Percentiles rank a stretch among this genome's conserved stretches.
These are phyloP conservation scores for Pyrenophora graminea DNA, from an alignment of 2,329 filamentous ascomycete species.

Conservation along the genomic window DNA sequence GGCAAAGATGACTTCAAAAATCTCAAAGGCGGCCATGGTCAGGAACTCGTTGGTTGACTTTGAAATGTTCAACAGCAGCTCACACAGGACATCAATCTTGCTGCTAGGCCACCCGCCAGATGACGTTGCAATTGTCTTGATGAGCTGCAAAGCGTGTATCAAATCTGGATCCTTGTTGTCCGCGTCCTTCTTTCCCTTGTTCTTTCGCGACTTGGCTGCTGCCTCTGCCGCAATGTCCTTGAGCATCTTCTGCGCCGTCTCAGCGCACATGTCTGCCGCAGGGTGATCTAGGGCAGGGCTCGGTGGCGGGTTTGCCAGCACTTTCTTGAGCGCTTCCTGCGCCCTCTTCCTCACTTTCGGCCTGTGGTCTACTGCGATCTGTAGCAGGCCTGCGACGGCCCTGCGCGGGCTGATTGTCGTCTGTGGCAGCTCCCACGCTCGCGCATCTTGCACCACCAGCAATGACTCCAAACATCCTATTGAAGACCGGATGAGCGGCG, in stretches of 20 bases:
- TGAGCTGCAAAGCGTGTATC: constrained; percentile 88
- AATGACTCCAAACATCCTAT: constrained; percentile 95
- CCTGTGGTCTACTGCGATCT: constrained; percentile 80
- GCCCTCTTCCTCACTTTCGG: constrained; percentile 95
- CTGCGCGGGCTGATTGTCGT: constrained; percentile 83
- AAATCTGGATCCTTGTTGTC: constrained; percentile 76
- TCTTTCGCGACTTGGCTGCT: constrained; percentile 71
- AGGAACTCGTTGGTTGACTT: constrained; percentile 91
- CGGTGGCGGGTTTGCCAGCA: constrained; percentile 83
- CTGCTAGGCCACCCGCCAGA: constrained; percentile 95
- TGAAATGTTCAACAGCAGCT: constrained; percentile 85
- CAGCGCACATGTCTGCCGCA: constrained; percentile 93
- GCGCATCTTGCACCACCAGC: constrained; percentile 82
- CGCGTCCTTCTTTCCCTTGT: constrained; percentile 56
- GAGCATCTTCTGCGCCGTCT: constrained; percentile 81
- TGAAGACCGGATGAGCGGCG: constrained; percentile 80
- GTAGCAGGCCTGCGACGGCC: constrained; percentile 83
- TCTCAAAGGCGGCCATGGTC: constrained; percentile 94
- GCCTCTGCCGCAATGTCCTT: constrained; percentile 74
- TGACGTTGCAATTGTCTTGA: constrained; percentile 84
- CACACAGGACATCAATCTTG: constrained; percentile 91
- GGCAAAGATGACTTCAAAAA: constrained; percentile 95
- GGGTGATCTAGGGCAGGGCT: constrained; percentile 93
- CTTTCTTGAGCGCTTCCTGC: constrained; percentile 81
- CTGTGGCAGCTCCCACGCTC: constrained; percentile 84